These are phyloP conservation scores for Ustilago crameri DNA, from an alignment of 1,284 basidiomycete genomes.

Conservation along the genomic window DNA sequence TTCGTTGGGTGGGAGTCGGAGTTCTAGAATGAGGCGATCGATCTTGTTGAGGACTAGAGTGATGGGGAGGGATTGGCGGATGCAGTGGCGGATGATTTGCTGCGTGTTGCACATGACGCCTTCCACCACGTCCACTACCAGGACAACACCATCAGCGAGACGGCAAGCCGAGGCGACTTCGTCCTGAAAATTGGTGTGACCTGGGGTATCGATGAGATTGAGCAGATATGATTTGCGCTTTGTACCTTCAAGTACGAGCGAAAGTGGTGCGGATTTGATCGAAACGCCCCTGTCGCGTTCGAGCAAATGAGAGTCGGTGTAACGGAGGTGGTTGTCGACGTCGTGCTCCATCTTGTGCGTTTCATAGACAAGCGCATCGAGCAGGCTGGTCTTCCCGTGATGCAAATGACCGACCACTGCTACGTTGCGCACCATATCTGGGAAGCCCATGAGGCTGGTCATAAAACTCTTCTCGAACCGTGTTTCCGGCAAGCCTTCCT, in stretches of 20 bases:
- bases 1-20: conserved; percentile 92
- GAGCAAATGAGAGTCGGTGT: conserved; percentile 93
- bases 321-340: conserved; percentile 73
- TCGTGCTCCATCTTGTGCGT: conserved; percentile 84
- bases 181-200: conserved; percentile 94
- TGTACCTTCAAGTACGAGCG: conserved; percentile 86
- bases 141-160: conserved; percentile 88
- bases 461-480: conserved; percentile 77
- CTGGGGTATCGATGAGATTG: conserved; percentile 96
- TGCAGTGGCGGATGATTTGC: conserved; percentile 57
- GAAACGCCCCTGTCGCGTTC: conserved; percentile 90
- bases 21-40: conserved; percentile 93
- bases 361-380: conserved; percentile 97
- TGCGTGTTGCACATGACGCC: conserved; percentile 64
- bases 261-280: conserved; percentile 96
- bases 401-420: conserved; percentile 82
- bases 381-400: conserved; percentile 94
- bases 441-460: conserved; percentile 88
- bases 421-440: conserved; percentile 83
- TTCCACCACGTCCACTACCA: conserved; percentile 74
- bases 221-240: conserved; percentile 90
- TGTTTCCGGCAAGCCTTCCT: conserved; percentile 58
- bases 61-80: conserved; percentile 78
- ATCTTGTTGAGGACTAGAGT: conserved; percentile 97
- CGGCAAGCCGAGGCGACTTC: conserved; percentile 90